Percentiles rank a stretch among this genome's conserved stretches.
These are phyloP conservation scores for Pseudogymnoascus sp. DNA, from an alignment of 2,329 filamentous ascomycete species.

Conservation along the genomic window DNA sequence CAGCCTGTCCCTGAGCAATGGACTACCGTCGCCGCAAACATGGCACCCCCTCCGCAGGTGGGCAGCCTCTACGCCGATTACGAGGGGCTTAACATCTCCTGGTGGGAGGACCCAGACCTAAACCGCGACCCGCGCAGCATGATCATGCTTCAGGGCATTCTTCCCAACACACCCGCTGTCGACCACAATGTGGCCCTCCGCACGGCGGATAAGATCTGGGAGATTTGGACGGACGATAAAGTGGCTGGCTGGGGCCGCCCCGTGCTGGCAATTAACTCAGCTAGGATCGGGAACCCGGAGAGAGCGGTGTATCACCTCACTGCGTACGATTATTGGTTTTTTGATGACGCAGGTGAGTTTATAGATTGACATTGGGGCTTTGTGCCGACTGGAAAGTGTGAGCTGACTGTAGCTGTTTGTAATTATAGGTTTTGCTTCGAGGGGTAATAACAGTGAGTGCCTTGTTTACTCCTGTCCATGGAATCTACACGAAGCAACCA, in stretches of 20 bases:
- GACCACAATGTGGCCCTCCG: conserved; percentile 29
- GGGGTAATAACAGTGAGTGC: conserved; percentile 23
- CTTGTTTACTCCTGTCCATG: neutral
- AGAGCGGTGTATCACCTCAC: conserved; percentile 33
- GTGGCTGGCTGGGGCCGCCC: conserved; percentile 41
- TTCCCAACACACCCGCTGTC: conserved; percentile 30
- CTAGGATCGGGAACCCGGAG: conserved; percentile 34
- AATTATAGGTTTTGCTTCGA: conserved; percentile 21
- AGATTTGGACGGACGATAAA: conserved; percentile 35
- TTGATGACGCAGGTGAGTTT: conserved; percentile 32
- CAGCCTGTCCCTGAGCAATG: conserved; percentile 38
- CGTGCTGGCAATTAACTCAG: conserved; percentile 38
- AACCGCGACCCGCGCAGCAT: conserved; percentile 37
- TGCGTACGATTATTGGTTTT: conserved; percentile 33
- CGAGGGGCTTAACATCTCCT: conserved; percentile 40
- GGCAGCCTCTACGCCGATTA: conserved; percentile 47
- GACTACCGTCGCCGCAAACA: conserved; percentile 40
- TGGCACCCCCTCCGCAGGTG: conserved; percentile 44
- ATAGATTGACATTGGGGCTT: too few relatives aligned
- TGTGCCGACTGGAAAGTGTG: neutral
- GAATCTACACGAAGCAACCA: neutral
- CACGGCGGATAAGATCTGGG: conserved; percentile 34
- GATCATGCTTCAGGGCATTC: conserved; percentile 37
- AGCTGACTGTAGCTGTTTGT: neutral
- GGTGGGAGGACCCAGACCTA: conserved; percentile 31